A percentile compares a stretch with the other conserved stretches of the same genome.
Evolutionary conservation across 2,329 filamentous ascomycete genomes (phyloP).

Genomic region (Camillea tinctor): DNA sequence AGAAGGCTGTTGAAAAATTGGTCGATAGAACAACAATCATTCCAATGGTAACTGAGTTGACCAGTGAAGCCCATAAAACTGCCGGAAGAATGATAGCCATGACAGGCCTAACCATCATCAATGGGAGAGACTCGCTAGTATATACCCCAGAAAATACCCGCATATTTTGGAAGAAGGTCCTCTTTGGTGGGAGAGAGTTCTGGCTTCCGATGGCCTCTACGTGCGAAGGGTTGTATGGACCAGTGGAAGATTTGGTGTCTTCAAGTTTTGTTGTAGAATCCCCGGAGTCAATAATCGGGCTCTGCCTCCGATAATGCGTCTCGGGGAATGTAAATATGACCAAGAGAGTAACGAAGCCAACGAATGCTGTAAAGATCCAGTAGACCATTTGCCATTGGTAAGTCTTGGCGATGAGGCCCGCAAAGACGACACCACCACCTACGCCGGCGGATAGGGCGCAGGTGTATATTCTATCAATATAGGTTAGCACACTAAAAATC

Average conservation of each 20-base stretch:
- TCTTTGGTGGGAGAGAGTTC: neutral
- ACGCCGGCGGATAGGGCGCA: neutral
- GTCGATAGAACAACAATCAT: slow-evolving; percentile 39
- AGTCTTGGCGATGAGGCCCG: slow-evolving; percentile 31
- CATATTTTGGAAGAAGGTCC: slow-evolving; percentile 7
- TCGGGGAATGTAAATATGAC: slow-evolving; percentile 42
- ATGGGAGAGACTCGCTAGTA: slow-evolving; percentile 33
- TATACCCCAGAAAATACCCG: neutral
- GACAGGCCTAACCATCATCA: slow-evolving; percentile 36
- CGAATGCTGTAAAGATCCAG: slow-evolving; percentile 36
- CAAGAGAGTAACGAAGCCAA: slow-evolving; percentile 32
- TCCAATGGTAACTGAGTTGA: slow-evolving; percentile 39
- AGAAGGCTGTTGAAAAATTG: slow-evolving; percentile 29
- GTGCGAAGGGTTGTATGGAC: neutral
- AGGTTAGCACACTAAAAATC: neutral
- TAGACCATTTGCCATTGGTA: slow-evolving; percentile 35
- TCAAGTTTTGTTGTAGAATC: neutral
- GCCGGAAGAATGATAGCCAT: slow-evolving; percentile 34
- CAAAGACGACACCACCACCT: slow-evolving; percentile 2
- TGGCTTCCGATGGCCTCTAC: neutral
- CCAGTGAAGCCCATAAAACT: slow-evolving; percentile 39
- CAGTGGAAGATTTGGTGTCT: neutral
- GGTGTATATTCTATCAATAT: slow-evolving; percentile 9
- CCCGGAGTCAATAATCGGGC: slow-evolving; percentile 5
- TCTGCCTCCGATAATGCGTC: slow-evolving; percentile 23